Base-by-base conservation (phyloP, 2,329 filamentous ascomycete species). In the Colletotrichum acutatum region DNA sequence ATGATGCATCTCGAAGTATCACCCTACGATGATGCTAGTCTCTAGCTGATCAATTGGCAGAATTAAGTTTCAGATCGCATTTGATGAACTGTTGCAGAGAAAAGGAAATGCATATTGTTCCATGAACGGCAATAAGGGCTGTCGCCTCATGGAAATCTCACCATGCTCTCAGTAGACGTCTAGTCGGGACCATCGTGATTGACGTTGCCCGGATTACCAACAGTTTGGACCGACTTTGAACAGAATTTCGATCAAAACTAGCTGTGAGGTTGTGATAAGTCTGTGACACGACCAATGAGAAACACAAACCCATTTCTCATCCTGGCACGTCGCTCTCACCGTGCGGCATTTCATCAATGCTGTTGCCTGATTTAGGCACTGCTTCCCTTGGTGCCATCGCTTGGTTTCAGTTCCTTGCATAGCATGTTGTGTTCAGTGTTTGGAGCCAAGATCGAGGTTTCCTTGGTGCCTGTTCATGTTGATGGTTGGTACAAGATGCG, bases 351-450 rank as follows among this genome's bases (percentile, higher is more conserved):
- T 26, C 6, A 34, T 61, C n/a, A 12, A 61, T 28, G 34, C 42
- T 24, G 59, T 61, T 61, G 59, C 59, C 59, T 61, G 37, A 37
- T 24, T 34, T 14, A 61, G 59, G 59, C 59, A 49, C 24, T 24
- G 22, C 22, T 49, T 49, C 8, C 42, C 42, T n/a, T 49, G 14
- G 5, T 42, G 37, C 37, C 14, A 42, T 42, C 16, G 37, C 37
- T 16, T 19, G 19, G 42, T 8, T 49, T 49, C 42, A 22, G 7
- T n/a, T 49, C 19, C 19, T n/a, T 49, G 42, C 42, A 22, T 9
- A 9, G 19, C 9, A 22, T n/a, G 19, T 49, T 49, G 42, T n/a
- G 42, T n/a, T 49, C 16, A n/a, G 19, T 49, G 8, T 22, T n/a
- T 8, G 19, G 11, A 49, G 19, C 42, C 19, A 49, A 49, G 19